Base-by-base conservation (phyloP, 192 early-diverging fungal species). In the Pilobolus umbonatus region DNA sequence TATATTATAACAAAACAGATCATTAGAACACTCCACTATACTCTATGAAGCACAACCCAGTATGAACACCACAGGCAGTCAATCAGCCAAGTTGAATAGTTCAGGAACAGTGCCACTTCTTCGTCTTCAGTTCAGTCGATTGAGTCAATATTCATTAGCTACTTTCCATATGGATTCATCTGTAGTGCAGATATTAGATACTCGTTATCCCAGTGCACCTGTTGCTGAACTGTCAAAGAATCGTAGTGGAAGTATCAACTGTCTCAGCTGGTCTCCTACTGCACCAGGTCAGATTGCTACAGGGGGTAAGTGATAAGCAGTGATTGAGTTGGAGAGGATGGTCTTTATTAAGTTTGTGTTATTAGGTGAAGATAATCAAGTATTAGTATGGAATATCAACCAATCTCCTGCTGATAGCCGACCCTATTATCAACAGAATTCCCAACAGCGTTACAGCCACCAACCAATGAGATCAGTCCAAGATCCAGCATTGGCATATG, bases 21-120 rank as follows among this genome's bases (percentile, higher is more conserved):
- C 90, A 19, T 78, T 99, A 21, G 97, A 97, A 58, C 97, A 98
- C 71, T 96, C 93, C 8, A 98, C 97, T 6, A 98, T 99, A 59
- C 69, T 99, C 29, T 99, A 98, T 68, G 97, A 99, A 71, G 87
- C 92, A 2, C 79, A 81, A 1, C 65, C 80, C 1, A 42, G 29
- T 12, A 17, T 31, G 29, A 62, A 32, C 14, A 11, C 59, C 19
- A 42, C 56, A 10, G n/a, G 36, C 3, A 40, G 17, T 38, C 34
- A 29, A 15, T 50, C 22, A 24, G 21, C 48, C 8, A 59, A 47
- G n/a, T 45, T 46, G 4, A 60, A 35, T 25, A 36, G 42, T 9
- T 59, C 64, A 15, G 17, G 61, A n/a, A 60, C 79, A 24, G 83
- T 71, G 2, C 72, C 92, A 12, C 72, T 99, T 10, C 72, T 98